Evolutionary conservation across 352 stramenopile species (phyloP), one percentile per base, ranked within the genome.

Genomic region (Globisporangium perplexum): DNA sequence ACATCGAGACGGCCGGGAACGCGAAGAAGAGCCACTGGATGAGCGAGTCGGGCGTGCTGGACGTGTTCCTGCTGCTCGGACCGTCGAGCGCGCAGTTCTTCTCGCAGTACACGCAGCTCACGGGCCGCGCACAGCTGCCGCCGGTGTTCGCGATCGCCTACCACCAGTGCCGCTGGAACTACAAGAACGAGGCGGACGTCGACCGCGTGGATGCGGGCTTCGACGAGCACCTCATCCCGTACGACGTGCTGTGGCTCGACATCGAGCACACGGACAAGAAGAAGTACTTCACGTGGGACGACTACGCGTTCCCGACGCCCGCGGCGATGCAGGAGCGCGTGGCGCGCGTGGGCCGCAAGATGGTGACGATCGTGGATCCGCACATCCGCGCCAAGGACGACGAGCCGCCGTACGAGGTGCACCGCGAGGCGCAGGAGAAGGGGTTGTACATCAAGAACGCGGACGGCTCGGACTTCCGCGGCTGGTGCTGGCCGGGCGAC

Each of bases 111-210:
- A 86, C 88, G 30, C 60, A 73, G 36, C 65, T 99, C 28, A 99
- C 95, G 10, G 97, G 97, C 20, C 85, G 78, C 8, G 85, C 90
- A 24, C 77, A 84, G 48, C 66, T 99, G 26, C 97, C 97, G 5
- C 96, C 97, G 17, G 75, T 99, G 31, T 99, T 99, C 71, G 83
- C 93, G 20, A 68, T 99, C 31, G 96, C 88, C 12, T 99, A 99
- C 72, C 97, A 99, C 65, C 97, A 99, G 73, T 99, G 96, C 65
- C 90, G 97, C 46, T 99, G 97, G 97, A 99, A 99, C 77, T 99
- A 99, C 77, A 97, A 97, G 57, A 98, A 99, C 70, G 97, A 99
- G 57, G 76, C 84, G 20, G 96, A 99, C 69, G 90, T 99, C 23
- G 83, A 87, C 22, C 74, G 85, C 44, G 82, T 93, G 11, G 66